Evolutionary conservation across 306 rosid species (phyloP), one percentile per base, ranked within the genome.

Genomic region (apple (Malus domestica)): DNA sequence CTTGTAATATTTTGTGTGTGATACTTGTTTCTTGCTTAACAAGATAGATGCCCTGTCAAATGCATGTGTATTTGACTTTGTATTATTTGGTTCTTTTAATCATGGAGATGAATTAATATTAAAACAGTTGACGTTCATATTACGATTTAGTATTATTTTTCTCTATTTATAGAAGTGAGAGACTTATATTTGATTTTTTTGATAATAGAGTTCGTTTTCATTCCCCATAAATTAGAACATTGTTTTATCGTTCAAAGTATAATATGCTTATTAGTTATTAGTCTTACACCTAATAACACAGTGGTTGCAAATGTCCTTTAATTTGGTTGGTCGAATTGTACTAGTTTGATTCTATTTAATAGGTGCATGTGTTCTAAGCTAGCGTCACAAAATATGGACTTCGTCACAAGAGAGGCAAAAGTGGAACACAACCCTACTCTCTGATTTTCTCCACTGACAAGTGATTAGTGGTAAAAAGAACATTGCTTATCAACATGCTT

Each of bases 21-120:
- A 42, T 16, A 8, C 52, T 18, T 20, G 40, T 65, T 75, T 4
- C 68, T 74, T 77, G 73, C 63, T 59, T 62, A 44, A 10, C 32
- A 79, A 84, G 77, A 54, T 10, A 55, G 33, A 59, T 74, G 76
- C 81, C 76, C 78, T 45, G 80, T 87, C 87, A 84, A 80, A 62
- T 6, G 8, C 8, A 51, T 51, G 55, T 49, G 55, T 51, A 51
- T 51, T 63, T 74, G 51, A 22, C 22, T n/a, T 9, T 19, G 16
- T 40, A 6, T 66, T 38, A 62, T 42, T 52, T 62, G 6, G 5
- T 32, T 16, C 1, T 76, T 22, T 45, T 0, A 33, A 32, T 27
- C 20, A 27, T 64, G 44, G 10, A 64, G 14, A 32, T 64, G 23
- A 64, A 15, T 32, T 19, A 8, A 3, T 1, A 6, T 49, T 49